Conservation (phyloP, 2,329 filamentous ascomycete species). For the Bisporella sp. region DNA sequence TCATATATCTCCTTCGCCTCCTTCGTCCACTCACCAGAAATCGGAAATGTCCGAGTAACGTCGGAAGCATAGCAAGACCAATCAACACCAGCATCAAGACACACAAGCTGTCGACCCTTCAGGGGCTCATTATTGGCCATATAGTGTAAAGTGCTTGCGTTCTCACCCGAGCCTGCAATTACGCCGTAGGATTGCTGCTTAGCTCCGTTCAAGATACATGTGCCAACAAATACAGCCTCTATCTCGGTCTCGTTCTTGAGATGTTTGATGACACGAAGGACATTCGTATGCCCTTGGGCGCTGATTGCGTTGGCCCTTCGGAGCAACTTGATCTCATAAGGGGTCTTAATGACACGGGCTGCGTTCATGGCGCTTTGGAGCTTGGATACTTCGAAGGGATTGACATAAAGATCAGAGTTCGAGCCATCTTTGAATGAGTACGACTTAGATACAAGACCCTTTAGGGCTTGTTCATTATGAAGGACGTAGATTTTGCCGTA, state of each 20-base stretch:
- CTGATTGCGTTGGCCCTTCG: conserved; percentile 76
- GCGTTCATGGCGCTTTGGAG: conserved; percentile 71
- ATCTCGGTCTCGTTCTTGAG: conserved; percentile 76
- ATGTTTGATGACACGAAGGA: conserved; percentile 55
- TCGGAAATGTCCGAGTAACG: conserved; percentile 80
- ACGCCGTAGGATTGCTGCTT: conserved; percentile 77
- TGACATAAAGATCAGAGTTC: neutral
- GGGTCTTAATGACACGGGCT: conserved; percentile 74
- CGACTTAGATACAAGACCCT: neutral
- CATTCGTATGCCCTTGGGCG: conserved; percentile 65
- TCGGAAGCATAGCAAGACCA: conserved; percentile 83
- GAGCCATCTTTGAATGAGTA: conserved; percentile 2
- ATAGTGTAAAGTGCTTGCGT: conserved; percentile 84
- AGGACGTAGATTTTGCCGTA: conserved; percentile 37
- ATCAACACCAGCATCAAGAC: conserved; percentile 84
- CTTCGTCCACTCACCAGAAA: conserved; percentile 61
- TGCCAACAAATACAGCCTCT: conserved; percentile 68
- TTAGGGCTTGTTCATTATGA: conserved; percentile 33
- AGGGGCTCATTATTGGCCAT: conserved; percentile 70
- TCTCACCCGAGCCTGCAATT: conserved; percentile 81
- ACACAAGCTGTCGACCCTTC: conserved; percentile 61
- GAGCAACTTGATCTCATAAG: conserved; percentile 79
- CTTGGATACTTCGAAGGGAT: conserved; percentile 38
- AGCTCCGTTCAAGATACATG: conserved; percentile 66
- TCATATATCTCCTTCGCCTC: conserved; percentile 70